Evolutionary conservation across 2,329 filamentous ascomycete genomes (phyloP).

Genomic region (Zymoseptoria ardabiliae): DNA sequence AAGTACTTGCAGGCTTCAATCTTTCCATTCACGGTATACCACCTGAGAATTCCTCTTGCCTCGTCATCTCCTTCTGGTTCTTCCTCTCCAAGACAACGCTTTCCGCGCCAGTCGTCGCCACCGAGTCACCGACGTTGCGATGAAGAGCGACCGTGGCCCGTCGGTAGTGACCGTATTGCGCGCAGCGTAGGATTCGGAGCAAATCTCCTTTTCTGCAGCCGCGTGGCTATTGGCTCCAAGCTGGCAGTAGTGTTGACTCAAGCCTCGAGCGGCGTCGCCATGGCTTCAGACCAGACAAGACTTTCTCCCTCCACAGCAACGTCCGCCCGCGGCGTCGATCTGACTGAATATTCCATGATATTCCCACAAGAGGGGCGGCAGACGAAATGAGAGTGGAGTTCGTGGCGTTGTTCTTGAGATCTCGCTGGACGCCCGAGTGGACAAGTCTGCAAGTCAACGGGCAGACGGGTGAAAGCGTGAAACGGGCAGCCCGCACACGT

Average conservation of each 20-base stretch:
- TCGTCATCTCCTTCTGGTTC: background rate
- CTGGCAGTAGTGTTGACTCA: background rate
- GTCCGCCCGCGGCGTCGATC: background rate
- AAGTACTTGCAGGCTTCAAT: background rate
- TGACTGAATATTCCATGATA: too few species aligned
- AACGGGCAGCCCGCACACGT: too few species aligned
- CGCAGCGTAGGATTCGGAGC: background rate
- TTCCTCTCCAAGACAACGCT: background rate
- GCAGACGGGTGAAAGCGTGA: too few species aligned
- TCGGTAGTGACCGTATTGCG: background rate
- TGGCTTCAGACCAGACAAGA: background rate
- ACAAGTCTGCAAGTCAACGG: background rate
- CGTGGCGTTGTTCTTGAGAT: background rate
- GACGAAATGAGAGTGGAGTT: background rate
- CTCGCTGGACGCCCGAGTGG: background rate
- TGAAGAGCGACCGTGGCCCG: background rate
- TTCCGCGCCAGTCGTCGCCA: background rate
- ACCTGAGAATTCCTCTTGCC: background rate
- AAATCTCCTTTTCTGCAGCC: background rate
- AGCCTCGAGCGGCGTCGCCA: background rate
- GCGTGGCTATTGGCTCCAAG: background rate
- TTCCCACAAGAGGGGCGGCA: background rate
- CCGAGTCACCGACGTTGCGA: background rate
- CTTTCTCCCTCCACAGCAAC: background rate
- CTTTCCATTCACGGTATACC: background rate